Conservation (phyloP, 2,329 filamentous ascomycete genomes). For the Aspergillus sp. region DNA sequence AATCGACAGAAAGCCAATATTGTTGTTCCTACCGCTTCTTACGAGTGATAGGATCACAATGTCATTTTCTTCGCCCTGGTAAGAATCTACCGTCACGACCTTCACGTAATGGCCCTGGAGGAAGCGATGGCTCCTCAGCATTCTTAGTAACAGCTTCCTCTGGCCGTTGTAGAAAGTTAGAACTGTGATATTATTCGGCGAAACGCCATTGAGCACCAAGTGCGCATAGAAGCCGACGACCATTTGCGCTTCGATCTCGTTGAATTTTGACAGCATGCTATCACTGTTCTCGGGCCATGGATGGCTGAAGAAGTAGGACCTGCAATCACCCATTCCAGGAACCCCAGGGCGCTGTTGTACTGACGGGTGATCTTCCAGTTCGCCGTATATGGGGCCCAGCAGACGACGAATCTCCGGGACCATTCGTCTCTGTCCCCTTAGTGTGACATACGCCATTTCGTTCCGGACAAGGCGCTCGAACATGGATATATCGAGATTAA, state of each 20-base stretch:
- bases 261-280: conserved; percentile 58
- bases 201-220: conserved; percentile 59
- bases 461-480: conserved; percentile 71
- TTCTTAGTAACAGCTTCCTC: conserved; percentile 52
- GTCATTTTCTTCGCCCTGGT: conserved; percentile 86
- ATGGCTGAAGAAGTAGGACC: conserved; percentile 58
- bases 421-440: conserved; percentile 65
- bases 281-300: conserved; percentile 57
- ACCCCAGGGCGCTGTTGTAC: conserved; percentile 49
- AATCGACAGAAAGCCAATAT: conserved; percentile 66
- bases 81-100: conserved; percentile 77
- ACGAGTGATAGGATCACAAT: conserved; percentile 74
- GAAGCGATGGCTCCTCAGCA: conserved; percentile 35
- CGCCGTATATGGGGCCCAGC: conserved; percentile 53
- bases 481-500: conserved; percentile 62
- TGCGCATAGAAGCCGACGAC: conserved; percentile 64
- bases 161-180: conserved; percentile 87
- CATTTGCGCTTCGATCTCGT: conserved; percentile 66
- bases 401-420: conserved; percentile 58
- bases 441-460: conserved; percentile 53
- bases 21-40: conserved; percentile 51
- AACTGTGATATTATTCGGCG: conserved; percentile 59
- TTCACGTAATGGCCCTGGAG: conserved; percentile 44
- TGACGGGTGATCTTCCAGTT: conserved; percentile 50
- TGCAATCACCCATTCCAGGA: conserved; percentile 54